Percentiles rank a stretch among this genome's conserved stretches.
phyloP scores from a whole-genome alignment of 106 monocot genomes.

The Acorus gramineus region DNA sequence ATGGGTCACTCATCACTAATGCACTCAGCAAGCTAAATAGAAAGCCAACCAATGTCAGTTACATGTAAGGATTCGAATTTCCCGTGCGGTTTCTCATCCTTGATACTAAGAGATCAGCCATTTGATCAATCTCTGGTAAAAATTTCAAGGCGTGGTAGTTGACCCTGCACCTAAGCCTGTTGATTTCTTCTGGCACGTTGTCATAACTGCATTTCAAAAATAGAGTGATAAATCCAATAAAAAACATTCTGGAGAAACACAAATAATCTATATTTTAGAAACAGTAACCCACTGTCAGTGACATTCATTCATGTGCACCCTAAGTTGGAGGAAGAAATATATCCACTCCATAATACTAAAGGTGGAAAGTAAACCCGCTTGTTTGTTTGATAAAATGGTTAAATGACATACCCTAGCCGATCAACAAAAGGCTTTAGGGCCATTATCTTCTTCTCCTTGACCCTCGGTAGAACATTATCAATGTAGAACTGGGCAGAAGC shows the following conservation, averaged over 20 bases:
- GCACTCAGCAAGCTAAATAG: neutral
- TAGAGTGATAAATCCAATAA: neutral
- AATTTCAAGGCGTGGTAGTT: conserved; percentile 99
- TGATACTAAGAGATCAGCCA: conserved; percentile 71
- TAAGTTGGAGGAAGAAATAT: too few species aligned
- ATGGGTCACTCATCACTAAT: too few species aligned
- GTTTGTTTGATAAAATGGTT: too few species aligned
- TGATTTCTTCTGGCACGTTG: conserved; percentile 90
- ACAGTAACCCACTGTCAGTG: too few species aligned
- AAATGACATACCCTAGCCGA: conserved; percentile 66
- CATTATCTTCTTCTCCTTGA: conserved; percentile 97
- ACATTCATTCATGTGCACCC: too few species aligned
- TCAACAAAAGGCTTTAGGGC: conserved; percentile 96
- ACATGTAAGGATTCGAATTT: conserved; percentile 80
- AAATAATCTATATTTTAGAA: too few species aligned
- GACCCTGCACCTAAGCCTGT: conserved; percentile 89
- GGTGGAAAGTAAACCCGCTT: too few species aligned
- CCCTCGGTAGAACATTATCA: conserved; percentile 90
- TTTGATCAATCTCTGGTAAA: conserved; percentile 86
- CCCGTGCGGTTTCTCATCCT: conserved; percentile 94
- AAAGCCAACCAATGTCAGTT: conserved; percentile 15
- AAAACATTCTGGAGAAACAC: too few species aligned
- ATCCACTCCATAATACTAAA: too few species aligned
- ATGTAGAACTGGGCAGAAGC: conserved; percentile 96
- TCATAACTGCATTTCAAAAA: conserved; percentile 58